Evolutionary conservation across 2,329 filamentous ascomycete species (phyloP).

Genomic region (Neofusicoccum sp.): DNA sequence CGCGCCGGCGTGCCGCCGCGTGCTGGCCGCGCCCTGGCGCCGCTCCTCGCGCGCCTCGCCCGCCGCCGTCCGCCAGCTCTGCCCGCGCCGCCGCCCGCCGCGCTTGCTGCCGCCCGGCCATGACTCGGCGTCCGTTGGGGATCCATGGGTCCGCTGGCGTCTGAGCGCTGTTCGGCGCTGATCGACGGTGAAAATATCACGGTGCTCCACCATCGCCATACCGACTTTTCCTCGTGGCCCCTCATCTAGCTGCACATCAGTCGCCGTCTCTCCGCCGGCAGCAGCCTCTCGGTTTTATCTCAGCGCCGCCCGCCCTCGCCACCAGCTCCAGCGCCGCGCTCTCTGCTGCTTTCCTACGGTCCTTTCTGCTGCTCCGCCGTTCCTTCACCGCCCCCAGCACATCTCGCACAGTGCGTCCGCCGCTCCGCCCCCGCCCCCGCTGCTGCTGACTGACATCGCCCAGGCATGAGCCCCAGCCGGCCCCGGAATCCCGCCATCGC

Average conservation of each 20-base stretch:
- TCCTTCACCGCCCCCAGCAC: not conserved
- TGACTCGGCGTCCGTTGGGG: slow-evolving; percentile 2
- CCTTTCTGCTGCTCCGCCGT: slow-evolving; percentile 1
- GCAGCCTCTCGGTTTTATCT: not conserved
- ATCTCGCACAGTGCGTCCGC: not conserved
- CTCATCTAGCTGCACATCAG: slow-evolving; percentile 9
- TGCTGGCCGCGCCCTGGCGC: not conserved
- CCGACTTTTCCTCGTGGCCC: slow-evolving; percentile 11
- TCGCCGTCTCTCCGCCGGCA: not conserved
- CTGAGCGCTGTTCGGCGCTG: slow-evolving; percentile 8
- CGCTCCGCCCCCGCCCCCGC: not conserved
- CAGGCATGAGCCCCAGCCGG: slow-evolving; percentile 2
- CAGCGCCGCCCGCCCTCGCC: not conserved
- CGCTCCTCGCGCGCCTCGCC: not conserved
- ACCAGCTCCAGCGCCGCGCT: not conserved
- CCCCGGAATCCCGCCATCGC: not conserved
- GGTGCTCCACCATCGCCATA: slow-evolving; percentile 16
- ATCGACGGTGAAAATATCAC: slow-evolving; percentile 14
- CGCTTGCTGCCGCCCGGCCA: slow-evolving; percentile 4
- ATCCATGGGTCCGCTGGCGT: not conserved
- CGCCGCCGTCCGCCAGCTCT: not conserved
- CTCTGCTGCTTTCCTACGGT: not conserved
- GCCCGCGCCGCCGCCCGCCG: not conserved
- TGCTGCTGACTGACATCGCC: not conserved
- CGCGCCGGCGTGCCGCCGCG: not conserved